Evolutionary conservation across 2,329 filamentous ascomycete species (phyloP).

Genomic region (Ophiostoma perfectum): DNA sequence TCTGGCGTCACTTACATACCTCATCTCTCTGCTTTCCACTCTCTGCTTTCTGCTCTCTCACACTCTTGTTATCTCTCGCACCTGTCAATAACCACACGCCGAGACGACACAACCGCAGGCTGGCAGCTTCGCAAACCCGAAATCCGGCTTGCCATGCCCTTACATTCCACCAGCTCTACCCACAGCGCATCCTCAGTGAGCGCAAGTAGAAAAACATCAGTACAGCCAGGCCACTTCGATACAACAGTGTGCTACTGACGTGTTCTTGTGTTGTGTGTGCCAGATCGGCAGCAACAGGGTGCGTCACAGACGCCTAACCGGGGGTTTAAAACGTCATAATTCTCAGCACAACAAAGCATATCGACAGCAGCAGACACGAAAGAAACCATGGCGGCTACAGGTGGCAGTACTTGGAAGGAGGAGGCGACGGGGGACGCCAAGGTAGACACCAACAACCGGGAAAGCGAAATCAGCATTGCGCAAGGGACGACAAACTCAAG

Average conservation of each 20-base stretch:
- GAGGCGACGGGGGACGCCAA: neutral
- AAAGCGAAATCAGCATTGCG: conserved; percentile 12
- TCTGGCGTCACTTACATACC: no score
- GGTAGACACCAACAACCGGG: neutral
- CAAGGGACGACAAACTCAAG: conserved; percentile 3
- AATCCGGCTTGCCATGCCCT: neutral
- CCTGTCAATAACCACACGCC: no score
- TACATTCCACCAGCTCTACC: neutral
- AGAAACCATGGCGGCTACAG: neutral
- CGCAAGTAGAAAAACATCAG: neutral
- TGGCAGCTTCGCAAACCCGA: neutral
- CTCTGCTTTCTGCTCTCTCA: no score
- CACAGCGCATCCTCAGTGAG: neutral
- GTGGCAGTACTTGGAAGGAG: neutral
- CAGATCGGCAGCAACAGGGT: neutral
- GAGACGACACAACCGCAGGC: neutral
- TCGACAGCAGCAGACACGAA: neutral
- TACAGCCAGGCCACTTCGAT: neutral
- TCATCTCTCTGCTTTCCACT: no score
- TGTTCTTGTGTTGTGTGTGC: neutral
- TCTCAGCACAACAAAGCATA: no score
- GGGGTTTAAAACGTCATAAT: neutral
- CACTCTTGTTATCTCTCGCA: no score
- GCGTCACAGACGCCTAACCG: neutral
- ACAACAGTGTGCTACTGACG: neutral